Evolutionary conservation across 108 stramenopile species (phyloP).

Genomic region (Skeletonema menzelii): DNA sequence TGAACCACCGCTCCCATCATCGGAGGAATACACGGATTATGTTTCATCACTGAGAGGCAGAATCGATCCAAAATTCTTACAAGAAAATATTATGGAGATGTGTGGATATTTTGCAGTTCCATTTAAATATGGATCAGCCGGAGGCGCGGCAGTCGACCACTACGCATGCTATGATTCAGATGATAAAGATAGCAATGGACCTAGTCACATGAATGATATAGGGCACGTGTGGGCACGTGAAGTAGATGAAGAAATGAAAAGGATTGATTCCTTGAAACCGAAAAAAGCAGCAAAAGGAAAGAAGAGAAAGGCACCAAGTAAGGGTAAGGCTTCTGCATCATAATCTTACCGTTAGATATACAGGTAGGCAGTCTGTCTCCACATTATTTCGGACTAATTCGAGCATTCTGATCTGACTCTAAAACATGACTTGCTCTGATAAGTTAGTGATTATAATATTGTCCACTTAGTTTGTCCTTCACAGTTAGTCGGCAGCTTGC

Average conservation of each 20-base stretch:
- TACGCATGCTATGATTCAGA: background rate
- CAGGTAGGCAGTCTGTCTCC: too few relatives aligned
- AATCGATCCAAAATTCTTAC: background rate
- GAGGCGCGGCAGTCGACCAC: too few relatives aligned
- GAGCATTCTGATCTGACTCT: too few relatives aligned
- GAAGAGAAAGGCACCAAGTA: constrained; percentile 2
- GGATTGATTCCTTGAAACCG: background rate
- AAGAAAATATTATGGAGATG: background rate
- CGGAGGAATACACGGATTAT: background rate
- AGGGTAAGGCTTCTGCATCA: background rate
- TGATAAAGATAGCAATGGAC: background rate
- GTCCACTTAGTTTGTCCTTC: too few relatives aligned
- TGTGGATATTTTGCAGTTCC: background rate
- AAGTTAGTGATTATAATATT: too few relatives aligned
- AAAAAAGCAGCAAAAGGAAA: background rate
- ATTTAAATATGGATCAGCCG: background rate
- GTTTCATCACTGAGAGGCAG: background rate
- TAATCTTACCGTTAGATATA: too few relatives aligned
- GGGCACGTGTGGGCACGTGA: background rate
- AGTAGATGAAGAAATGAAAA: background rate
- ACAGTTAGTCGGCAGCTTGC: too few relatives aligned
- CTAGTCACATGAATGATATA: background rate
- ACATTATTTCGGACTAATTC: too few relatives aligned
- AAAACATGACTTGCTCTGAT: too few relatives aligned
- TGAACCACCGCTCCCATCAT: background rate